Evolutionary conservation across 2,329 filamentous ascomycete species (phyloP).

Genomic region (Epicoccum nigrum): DNA sequence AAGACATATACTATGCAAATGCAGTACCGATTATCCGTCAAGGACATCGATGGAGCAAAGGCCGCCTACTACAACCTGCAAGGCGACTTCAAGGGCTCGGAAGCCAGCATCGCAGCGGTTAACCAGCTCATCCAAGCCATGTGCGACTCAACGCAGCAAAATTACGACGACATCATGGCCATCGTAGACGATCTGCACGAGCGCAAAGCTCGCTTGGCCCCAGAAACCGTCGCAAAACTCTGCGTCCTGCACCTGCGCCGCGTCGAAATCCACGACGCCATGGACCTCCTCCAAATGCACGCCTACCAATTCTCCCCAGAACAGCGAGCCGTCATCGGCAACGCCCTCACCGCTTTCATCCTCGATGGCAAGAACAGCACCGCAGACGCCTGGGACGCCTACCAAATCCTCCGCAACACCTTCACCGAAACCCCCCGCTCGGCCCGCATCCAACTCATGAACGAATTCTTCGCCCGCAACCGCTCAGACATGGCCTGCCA

Average conservation of each 20-base stretch:
- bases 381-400: constrained; percentile 66
- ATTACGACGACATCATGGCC: constrained; percentile 74
- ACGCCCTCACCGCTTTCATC: constrained; percentile 71
- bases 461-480: constrained; percentile 76
- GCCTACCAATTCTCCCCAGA: constrained; percentile 71
- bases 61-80: constrained; percentile 69
- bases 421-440: constrained; percentile 69
- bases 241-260: constrained; percentile 75
- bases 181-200: constrained; percentile 76
- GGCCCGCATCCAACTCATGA: constrained; percentile 76
- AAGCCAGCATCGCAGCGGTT: constrained; percentile 66
- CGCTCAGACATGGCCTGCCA: constrained; percentile 84
- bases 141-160: constrained; percentile 63
- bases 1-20: constrained; percentile 77
- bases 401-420: constrained; percentile 62
- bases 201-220: constrained; percentile 69
- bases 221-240: constrained; percentile 76
- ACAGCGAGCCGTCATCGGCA: constrained; percentile 71
- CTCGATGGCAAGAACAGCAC: constrained; percentile 70
- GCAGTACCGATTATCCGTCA: constrained; percentile 73
- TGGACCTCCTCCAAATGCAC: constrained; percentile 80
- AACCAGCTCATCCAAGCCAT: constrained; percentile 76
- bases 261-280: constrained; percentile 78
- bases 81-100: constrained; percentile 59
- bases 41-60: constrained; percentile 73